Evolutionary conservation across 306 rosid species (phyloP).

Genomic region (Sindora glabra): DNA sequence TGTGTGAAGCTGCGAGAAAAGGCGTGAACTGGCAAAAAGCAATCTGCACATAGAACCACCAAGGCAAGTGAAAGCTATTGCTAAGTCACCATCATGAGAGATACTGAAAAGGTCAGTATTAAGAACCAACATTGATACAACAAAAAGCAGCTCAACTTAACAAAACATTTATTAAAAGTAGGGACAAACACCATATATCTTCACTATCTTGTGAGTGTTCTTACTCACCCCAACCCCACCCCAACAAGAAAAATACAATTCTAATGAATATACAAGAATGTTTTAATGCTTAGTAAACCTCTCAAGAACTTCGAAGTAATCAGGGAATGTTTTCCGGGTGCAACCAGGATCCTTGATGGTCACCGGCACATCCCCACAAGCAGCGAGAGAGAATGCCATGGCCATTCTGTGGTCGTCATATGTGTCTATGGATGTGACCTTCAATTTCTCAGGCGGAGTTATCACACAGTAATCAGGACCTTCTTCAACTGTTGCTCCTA

Average conservation of each 20-base stretch:
- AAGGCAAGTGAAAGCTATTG: neutral
- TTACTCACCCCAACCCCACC: neutral
- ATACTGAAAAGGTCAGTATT: no score
- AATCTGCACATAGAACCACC: neutral
- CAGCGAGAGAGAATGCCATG: slow-evolving; percentile 97
- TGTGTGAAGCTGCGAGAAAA: neutral
- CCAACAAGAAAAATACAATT: no score
- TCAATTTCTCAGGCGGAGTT: slow-evolving; percentile 87
- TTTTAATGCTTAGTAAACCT: slow-evolving; percentile 65
- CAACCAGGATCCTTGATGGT: slow-evolving; percentile 98
- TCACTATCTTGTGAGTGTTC: slow-evolving; percentile 22
- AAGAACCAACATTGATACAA: slow-evolving; percentile 22
- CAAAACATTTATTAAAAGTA: slow-evolving; percentile 8
- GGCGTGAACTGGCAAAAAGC: no score
- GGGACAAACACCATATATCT: slow-evolving; percentile 24
- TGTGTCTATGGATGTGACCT: slow-evolving; percentile 73
- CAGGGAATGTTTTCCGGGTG: slow-evolving; percentile 94
- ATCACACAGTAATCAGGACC: slow-evolving; percentile 95
- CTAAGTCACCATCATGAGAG: neutral
- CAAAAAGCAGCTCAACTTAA: slow-evolving; percentile 13
- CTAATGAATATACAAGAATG: slow-evolving; percentile 18
- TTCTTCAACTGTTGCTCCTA: slow-evolving; percentile 97
- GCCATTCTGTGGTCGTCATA: slow-evolving; percentile 99
- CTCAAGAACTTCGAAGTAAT: slow-evolving; percentile 87
- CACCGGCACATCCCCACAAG: slow-evolving; percentile 87